Evolutionary conservation across 257 asterid species (phyloP), one percentile per base, ranked within the genome.

Genomic region (Solanum stenotomum): DNA sequence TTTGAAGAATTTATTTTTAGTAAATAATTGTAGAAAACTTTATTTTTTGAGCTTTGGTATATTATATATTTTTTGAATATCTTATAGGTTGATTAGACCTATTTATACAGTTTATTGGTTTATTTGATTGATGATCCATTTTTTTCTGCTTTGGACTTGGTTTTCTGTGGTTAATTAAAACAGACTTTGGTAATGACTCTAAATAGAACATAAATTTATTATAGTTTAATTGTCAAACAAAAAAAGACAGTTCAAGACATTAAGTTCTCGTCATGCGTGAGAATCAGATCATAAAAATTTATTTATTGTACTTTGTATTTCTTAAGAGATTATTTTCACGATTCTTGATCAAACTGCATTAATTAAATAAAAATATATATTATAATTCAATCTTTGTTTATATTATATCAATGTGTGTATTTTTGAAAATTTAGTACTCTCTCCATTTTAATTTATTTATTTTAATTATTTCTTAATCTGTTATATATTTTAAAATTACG

Each of bases 131-230:
- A 90, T 85, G 74, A 81, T 31, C 94, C 91, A 91, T 78, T 63
- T 90, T 85, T 40, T 90, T 86, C 91, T 92, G 89, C 86, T 23
- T 79, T 87, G 88, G 90, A 88, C 90, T 67, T n/a, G 88, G 87
- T 27, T 44, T 46, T 2, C 5, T 8, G 18, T 46, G 68, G 70
- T 81, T 46, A 46, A 68, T 15, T 68, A 44, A 16, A 2, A 27
- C 5, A 5, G 2, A 79, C 27, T 44, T 44, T 25, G 10, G 1
- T 25, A 78, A 8, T 40, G 63, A 56, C 63, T 16, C 61, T 52
- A 49, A 15, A 15, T 42, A 42, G 13, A 42, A 10, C 38, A 78
- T 42, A 14, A 42, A 25, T 25, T 25, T 42, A 15, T 4, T 0
- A 25, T 22, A 61, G 3, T 56, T 56, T 56, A 56, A 49, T 18